Base-by-base conservation (phyloP, 352 stramenopile species). In the Phytophthora cajani region DNA sequence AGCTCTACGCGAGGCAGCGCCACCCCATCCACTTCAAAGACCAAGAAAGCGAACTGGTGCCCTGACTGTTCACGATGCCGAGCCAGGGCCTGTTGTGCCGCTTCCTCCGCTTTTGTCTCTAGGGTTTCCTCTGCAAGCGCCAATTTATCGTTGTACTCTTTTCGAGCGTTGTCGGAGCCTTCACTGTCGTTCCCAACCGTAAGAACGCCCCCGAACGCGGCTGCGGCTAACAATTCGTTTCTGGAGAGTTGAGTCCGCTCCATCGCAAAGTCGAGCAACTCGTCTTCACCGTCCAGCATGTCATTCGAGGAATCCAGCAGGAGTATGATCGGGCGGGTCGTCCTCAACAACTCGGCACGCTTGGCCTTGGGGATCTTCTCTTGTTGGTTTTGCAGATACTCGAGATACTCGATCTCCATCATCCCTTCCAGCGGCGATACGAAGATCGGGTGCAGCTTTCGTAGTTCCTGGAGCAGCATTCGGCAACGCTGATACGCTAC, bases 11-110 rank as follows among this genome's bases (percentile, higher is more conserved):
- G 72, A 4, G 85, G 85, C 5, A 92, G 58, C 2, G 81, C 77
- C n/a, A 83, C 64, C 14, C 84, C 79, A 64, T 92, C 84, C 7
- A 93, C 64, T 3, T 79, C 78, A 66, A 93, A 89, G 8, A 88
- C 74, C 23, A 93, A 56, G 58, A 80, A 92, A 36, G 76, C 85
- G 49, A 80, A 89, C n/a, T 77, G 58, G 44, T 87, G 85, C 33
- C 80, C 84, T 2, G 84, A 81, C 23, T 81, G 72, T 19, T 87
- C 77, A 1, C 82, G 72, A 53, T 83, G 74, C 0, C 72, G 74
- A 52, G 80, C 72, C 17, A 88, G 56, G 2, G 83, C 79, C 23
- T 89, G 71, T 3, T 75, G 58, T 1, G 82, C 83, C 2, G 72
- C 75, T 23, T 74, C 63, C 53, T 90, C 83, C 0, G 84, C 83